Percentiles rank a stretch among this genome's conserved stretches.
Evolutionary conservation across 176 grass and related monocot genomes (phyloP).

Genomic region (Oryza longistaminata): DNA sequence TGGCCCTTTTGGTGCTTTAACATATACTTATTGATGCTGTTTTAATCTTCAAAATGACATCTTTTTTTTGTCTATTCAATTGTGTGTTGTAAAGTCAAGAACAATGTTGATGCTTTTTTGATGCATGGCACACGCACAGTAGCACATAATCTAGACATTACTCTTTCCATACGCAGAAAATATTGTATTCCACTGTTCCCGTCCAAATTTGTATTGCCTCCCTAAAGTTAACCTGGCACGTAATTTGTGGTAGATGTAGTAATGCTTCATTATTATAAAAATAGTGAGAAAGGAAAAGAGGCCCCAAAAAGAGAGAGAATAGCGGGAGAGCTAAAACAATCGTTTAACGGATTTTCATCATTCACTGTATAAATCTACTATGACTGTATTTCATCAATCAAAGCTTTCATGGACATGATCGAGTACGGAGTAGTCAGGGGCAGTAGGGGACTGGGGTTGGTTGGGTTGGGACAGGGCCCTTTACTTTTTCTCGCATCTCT

Average conservation of each 20-base stretch:
- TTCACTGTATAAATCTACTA: background rate
- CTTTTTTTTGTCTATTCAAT: background rate
- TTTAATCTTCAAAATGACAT: background rate
- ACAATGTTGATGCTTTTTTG: slow-evolving; percentile 5
- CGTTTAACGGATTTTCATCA: no score
- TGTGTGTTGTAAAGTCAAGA: background rate
- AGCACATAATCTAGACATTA: background rate
- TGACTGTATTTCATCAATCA: background rate
- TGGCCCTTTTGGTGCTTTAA: slow-evolving; percentile 1
- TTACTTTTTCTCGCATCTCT: background rate
- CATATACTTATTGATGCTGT: background rate
- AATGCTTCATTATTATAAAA: background rate
- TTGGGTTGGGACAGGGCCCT: background rate
- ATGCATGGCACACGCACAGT: background rate
- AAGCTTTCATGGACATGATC: background rate
- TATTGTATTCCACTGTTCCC: background rate
- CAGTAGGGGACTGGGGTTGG: background rate
- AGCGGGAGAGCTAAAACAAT: background rate
- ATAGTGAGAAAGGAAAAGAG: no score
- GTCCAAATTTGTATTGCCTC: slow-evolving; percentile 4
- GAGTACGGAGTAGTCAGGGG: no score
- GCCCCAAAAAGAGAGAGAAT: no score
- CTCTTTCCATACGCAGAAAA: background rate
- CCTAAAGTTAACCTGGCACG: slow-evolving; percentile 26
- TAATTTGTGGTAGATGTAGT: background rate